Evolutionary conservation across 176 grass and related monocot species (phyloP).

Genomic region (Oropetium thomaeum): DNA sequence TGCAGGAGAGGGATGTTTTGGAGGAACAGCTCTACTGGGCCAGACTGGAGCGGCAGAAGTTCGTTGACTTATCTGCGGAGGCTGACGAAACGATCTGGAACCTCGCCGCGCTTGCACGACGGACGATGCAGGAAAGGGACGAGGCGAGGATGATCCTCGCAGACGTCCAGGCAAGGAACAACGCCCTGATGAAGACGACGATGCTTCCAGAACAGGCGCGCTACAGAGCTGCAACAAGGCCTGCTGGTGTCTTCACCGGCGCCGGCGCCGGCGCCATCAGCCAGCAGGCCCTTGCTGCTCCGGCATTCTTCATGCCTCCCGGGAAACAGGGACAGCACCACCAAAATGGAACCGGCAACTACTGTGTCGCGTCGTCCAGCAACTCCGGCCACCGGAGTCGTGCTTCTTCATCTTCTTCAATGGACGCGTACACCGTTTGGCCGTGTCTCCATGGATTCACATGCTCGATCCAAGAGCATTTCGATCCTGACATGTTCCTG

Average conservation of each 20-base stretch:
- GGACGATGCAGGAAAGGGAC: constrained; percentile 32
- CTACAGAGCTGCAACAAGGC: not conserved
- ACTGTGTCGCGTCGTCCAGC: not conserved
- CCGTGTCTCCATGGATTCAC: not conserved
- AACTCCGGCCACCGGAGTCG: not conserved
- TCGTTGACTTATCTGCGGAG: constrained; percentile 7
- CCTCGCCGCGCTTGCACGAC: not conserved
- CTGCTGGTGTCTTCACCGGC: not conserved
- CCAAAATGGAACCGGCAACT: not conserved
- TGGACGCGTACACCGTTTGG: not conserved
- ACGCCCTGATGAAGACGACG: constrained; percentile 5
- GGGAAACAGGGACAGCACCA: not conserved
- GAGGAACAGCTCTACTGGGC: constrained; percentile 18
- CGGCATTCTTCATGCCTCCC: not conserved
- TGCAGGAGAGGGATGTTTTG: constrained; percentile 10
- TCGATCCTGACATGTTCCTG: constrained; percentile 38
- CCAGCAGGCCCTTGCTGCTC: not conserved
- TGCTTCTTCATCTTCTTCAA: not conserved
- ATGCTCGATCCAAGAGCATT: constrained; percentile 21
- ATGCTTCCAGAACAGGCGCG: not conserved
- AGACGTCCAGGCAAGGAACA: constrained; percentile 26
- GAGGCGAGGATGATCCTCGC: constrained; percentile 12
- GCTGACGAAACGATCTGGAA: constrained; percentile 31
- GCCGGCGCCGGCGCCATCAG: not conserved
- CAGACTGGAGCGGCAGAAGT: constrained; percentile 17